Conservation (phyloP, 495 filamentous ascomycete species). For the Thermothielavioides terrestris region DNA sequence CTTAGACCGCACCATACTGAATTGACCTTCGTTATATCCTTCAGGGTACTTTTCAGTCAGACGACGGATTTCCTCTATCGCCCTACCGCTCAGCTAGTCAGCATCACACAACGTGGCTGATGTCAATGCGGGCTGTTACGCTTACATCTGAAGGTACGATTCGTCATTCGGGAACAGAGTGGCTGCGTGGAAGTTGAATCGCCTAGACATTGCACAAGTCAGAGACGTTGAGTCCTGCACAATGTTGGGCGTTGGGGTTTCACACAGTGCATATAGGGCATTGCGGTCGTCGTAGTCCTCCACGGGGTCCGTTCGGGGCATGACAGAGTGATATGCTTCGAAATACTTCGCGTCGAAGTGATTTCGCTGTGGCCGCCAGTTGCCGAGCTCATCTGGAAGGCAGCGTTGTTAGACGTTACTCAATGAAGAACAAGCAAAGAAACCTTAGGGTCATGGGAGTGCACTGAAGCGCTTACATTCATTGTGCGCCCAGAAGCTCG, state of each 20-base stretch:
- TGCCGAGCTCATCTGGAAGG: constrained; percentile 22
- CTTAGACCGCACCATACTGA: too few relatives aligned
- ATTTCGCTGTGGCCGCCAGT: constrained; percentile 23
- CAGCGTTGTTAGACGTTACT: background rate
- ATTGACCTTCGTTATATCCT: background rate
- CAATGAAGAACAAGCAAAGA: too few relatives aligned
- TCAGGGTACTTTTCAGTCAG: background rate
- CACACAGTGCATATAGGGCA: constrained; percentile 5
- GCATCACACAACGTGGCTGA: background rate
- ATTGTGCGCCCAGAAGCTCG: constrained; percentile 42
- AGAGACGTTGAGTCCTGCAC: background rate
- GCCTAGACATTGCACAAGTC: background rate
- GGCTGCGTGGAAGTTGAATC: constrained; percentile 17
- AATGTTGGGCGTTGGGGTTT: background rate
- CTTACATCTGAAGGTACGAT: constrained; percentile 11
- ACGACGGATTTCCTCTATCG: background rate
- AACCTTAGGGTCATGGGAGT: too few relatives aligned
- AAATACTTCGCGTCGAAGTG: constrained; percentile 13
- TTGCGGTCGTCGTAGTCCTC: constrained; percentile 22
- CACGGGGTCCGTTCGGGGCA: constrained; percentile 11
- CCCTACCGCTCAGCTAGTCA: background rate
- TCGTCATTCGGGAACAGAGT: constrained; percentile 8
- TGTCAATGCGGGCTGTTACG: too few relatives aligned
- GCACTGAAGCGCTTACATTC: constrained; percentile 23
- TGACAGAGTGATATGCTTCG: constrained; percentile 13